A percentile compares a stretch with the other conserved stretches of the same genome.
Evolutionary conservation across 768 basidiomycete species (phyloP).

Genomic region (Suillus weaverae): DNA sequence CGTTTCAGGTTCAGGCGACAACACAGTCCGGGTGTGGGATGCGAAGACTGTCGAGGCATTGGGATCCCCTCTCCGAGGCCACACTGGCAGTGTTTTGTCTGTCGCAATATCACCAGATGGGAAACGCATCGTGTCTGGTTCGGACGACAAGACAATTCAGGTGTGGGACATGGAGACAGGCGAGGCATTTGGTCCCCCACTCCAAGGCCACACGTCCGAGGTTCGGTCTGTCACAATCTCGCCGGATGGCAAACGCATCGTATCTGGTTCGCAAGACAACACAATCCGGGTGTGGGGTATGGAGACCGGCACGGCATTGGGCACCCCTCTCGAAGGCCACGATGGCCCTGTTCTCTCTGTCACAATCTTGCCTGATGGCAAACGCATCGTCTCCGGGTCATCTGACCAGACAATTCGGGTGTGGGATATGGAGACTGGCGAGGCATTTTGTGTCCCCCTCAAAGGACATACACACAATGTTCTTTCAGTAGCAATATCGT

Average conservation of each 20-base stretch:
- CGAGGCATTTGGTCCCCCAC: not conserved
- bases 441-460: too few species aligned
- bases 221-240: not conserved
- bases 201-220: not conserved
- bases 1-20: constrained; percentile 17
- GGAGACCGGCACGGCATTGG: not conserved
- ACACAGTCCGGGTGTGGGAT: not conserved
- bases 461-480: too few species aligned
- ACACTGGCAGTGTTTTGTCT: not conserved
- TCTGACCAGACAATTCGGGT: not conserved
- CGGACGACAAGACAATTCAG: not conserved
- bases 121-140: not conserved
- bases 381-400: not conserved
- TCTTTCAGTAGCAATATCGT: too few species aligned
- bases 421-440: not conserved
- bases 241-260: not conserved
- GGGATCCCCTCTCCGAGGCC: constrained; percentile 13
- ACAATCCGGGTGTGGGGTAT: constrained; percentile 3
- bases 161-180: constrained; percentile 15
- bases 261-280: constrained; percentile 6
- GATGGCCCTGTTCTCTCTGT: constrained; percentile 7
- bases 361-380: constrained; percentile 5
- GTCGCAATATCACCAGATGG: constrained; percentile 5
- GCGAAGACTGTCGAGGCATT: constrained; percentile 16
- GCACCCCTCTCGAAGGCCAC: not conserved